These are phyloP conservation scores for Clitopilus passeckerianus DNA, from an alignment of 768 basidiomycete species.

Conservation along the genomic window DNA sequence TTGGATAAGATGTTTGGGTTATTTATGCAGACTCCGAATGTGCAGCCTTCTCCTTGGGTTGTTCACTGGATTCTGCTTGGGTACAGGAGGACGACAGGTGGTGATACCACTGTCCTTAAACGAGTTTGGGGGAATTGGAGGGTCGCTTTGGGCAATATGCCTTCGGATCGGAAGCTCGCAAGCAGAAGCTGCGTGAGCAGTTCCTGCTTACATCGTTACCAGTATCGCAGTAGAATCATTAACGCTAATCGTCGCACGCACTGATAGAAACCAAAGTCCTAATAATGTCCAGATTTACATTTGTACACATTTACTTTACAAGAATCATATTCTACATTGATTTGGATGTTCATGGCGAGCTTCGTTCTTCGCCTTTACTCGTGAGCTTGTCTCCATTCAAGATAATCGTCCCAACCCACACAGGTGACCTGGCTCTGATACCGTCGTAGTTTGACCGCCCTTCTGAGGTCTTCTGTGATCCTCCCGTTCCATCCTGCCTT, in stretches of 20 bases:
- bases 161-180: conserved; percentile 40
- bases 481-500: conserved; percentile 88
- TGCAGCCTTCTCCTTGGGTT: conserved; percentile 10
- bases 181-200: conserved; percentile 29
- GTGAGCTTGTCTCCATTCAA: conserved; percentile 57
- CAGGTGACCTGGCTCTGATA: conserved; percentile 75
- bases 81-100: conserved; percentile 53
- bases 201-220: conserved; percentile 23
- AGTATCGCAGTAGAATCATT: neutral
- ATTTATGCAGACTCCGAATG: conserved; percentile 54
- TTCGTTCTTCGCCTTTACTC: neutral
- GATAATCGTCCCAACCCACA: conserved; percentile 74
- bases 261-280: neutral
- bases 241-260: neutral
- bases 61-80: conserved; percentile 69
- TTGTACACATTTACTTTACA: conserved; percentile 7
- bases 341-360: neutral
- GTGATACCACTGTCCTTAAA: conserved; percentile 45
- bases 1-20: conserved; percentile 53
- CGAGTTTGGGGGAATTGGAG: conserved; percentile 56
- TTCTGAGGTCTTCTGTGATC: conserved; percentile 78
- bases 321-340: conserved; percentile 6
- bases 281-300: neutral
- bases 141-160: conserved; percentile 42
- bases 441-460: conserved; percentile 69